Base-by-base conservation (phyloP, 768 basidiomycete genomes). In the Amanita phalloides region DNA sequence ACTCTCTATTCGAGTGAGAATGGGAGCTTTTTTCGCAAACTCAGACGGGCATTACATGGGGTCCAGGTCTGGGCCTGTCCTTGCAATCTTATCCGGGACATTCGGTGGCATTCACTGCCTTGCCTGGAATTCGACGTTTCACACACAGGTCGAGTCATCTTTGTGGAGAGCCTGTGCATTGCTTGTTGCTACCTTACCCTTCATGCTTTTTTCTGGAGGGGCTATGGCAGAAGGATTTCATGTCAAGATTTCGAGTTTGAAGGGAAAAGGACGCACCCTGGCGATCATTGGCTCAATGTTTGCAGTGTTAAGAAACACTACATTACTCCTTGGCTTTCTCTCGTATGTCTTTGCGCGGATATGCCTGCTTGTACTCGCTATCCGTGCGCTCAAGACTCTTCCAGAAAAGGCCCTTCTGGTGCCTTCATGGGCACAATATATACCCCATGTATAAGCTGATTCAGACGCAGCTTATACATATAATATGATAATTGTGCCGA, bases 91-190 rank as follows among this genome's bases (percentile, higher is more conserved):
- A 14, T 55, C 54, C 1, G 49, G 47, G n/a, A 14, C 47, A 3
- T 62, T 59, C 37, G 62, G 62, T 10, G 53, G 47, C 1, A 57
- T 61, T 30, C 62, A 62, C 41, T 63, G 57, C 44, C 33, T 55
- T 26, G 56, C 57, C 11, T 58, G 60, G 58, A 6, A 33, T 10
- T 57, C 62, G 38, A 25, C 30, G 6, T 62, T 62, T 43, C 59
- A 55, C 11, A 54, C 64, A 3, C 30, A 3, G 6, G 30, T 45
- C 2, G 58, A 64, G 47, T 36, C 39, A 33, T 45, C 55, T 11
- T 28, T 63, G 23, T 66, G 65, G 65, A 56, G 58, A 6, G 48
- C 47, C 6, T 56, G 48, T n/a, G 53, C 57, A 11, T 11, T 62
- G 9, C 28, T 53, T 37, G 51, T 58, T 23, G 48, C 56, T 13